Conservation (phyloP, 1,139 yeast genomes). For the Yamadazyma triangularis region DNA sequence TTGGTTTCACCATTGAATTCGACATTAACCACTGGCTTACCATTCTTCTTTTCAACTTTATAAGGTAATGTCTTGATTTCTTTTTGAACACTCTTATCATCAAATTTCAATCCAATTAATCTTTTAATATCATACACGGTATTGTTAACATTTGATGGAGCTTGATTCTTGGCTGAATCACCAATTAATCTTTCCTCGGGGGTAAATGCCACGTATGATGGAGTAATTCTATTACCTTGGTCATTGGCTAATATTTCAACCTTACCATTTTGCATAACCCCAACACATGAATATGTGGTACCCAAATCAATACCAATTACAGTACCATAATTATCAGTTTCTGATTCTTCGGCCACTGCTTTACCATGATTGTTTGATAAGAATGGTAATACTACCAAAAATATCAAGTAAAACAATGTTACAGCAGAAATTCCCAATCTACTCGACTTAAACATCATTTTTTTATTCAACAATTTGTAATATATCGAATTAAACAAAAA, state of each 20-base stretch:
- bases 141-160: conserved; percentile 73
- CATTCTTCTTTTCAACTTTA: conserved; percentile 59
- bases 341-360: conserved; percentile 32
- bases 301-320: conserved; percentile 89
- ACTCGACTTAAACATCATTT: conserved; percentile 2
- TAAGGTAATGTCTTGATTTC: conserved; percentile 83
- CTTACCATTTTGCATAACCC: conserved; percentile 87
- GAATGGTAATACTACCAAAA: conserved; percentile 58
- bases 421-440: not conserved
- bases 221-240: conserved; percentile 94
- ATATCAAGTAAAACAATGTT: conserved; percentile 27
- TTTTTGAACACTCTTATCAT: conserved; percentile 72
- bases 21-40: conserved; percentile 79
- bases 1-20: conserved; percentile 63
- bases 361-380: conserved; percentile 34
- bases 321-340: conserved; percentile 63
- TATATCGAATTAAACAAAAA: not conserved
- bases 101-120: conserved; percentile 74
- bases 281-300: conserved; percentile 87
- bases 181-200: conserved; percentile 87
- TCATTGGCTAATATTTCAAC: conserved; percentile 92
- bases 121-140: conserved; percentile 85
- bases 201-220: conserved; percentile 84
- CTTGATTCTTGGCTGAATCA: conserved; percentile 94
- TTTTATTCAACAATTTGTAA: not conserved